Evolutionary conservation across 164 flowering plant species (phyloP), one percentile per base, ranked within the genome.

Genomic region (Berberis vulgaris): DNA sequence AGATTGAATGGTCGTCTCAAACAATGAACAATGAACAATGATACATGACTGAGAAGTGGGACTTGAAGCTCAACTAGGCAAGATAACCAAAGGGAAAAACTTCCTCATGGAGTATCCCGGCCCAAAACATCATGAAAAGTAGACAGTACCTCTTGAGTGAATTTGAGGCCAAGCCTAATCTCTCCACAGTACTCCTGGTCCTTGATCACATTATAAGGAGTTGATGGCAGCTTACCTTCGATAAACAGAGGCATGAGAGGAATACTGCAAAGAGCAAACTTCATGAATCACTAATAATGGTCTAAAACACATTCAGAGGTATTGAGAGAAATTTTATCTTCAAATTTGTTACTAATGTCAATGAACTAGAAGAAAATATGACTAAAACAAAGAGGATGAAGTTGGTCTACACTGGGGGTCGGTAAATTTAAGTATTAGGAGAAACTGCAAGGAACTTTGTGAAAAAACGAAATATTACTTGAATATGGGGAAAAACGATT

Each of bases 161-260:
- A 88, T 38, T 72, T 72, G 57, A 91, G 93, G 72, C 83, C 86
- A 64, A 88, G 55, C 67, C 62, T 83, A 39, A 90, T 82, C 82
- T 87, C 95, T 41, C 97, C 97, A 5, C 77, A 39, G 57, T 73
- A 88, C 50, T 80, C 79, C 46, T 86, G 69, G 9, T 85, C 85
- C 78, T 80, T 86, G 8, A 88, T 91, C 49, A 88, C 91, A 70
- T 78, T 83, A 76, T 91, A 88, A n/a, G 77, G 11, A 8, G 83
- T 64, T 45, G 80, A 65, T 7, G 91, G 88, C 39, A 90, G 26
- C 60, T 64, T 81, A 41, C 91, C 89, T 72, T 79, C 84, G 12
- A 41, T 49, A 50, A 86, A 84, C 56, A 88, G 43, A 3, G 89
- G 73, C 42, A 81, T 86, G 8, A 86, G 79, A 7, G 86, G 75